Conservation (phyloP, 306 rosid genomes). For the Cicer cuneatum region DNA sequence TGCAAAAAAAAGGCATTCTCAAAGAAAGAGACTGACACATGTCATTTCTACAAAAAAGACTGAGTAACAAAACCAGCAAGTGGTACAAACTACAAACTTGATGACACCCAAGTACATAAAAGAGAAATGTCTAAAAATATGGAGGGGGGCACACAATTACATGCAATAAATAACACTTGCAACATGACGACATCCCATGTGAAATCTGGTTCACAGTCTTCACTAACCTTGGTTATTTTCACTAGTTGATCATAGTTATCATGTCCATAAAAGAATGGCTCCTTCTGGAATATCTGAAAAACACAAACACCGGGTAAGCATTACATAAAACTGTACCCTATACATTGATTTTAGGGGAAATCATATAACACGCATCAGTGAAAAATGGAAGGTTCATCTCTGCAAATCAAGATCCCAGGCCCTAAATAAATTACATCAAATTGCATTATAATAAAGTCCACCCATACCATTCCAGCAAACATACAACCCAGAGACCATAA, state of each 20-base stretch:
- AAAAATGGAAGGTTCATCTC: slow-evolving; percentile 2
- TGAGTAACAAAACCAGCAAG: slow-evolving; percentile 1
- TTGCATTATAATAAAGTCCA: slow-evolving; percentile 1
- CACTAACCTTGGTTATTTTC: slow-evolving; percentile 82
- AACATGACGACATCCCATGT: neutral
- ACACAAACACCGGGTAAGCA: slow-evolving; percentile 54
- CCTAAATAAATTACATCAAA: slow-evolving; percentile 14
- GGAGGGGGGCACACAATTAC: neutral
- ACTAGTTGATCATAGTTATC: slow-evolving; percentile 90
- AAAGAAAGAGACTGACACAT: neutral
- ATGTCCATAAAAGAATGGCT: slow-evolving; percentile 92
- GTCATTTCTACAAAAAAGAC: neutral
- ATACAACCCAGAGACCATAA: slow-evolving; percentile 95
- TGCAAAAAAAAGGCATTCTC: neutral
- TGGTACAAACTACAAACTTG: slow-evolving; percentile 19
- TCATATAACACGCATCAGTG: neutral
- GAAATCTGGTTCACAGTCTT: neutral
- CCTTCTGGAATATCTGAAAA: slow-evolving; percentile 86
- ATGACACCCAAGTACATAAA: neutral
- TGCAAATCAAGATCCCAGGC: slow-evolving; percentile 5
- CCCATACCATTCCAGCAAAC: slow-evolving; percentile 91
- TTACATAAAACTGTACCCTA: slow-evolving; percentile 34
- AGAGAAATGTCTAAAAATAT: slow-evolving; percentile 4
- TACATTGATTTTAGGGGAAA: slow-evolving; percentile 25
- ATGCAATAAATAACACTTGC: neutral